A percentile compares a stretch with the other conserved stretches of the same genome.
Conservation (phyloP, 805 yeast species). For the Ogataea thermomethanolica region DNA sequence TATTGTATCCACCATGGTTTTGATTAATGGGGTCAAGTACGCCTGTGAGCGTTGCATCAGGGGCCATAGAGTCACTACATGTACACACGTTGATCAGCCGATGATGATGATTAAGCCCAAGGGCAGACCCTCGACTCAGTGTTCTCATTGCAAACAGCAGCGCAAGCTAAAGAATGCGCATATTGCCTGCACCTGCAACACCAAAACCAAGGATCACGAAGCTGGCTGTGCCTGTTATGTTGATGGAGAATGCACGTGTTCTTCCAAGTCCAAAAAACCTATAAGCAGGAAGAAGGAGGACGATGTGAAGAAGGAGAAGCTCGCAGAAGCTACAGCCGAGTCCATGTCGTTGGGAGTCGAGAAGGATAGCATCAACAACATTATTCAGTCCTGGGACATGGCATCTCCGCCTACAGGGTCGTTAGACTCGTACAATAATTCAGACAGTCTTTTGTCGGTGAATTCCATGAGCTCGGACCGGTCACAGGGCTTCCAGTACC, state of each 20-base stretch:
- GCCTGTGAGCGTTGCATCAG: slow-evolving; percentile 96
- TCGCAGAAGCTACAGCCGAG: slow-evolving; percentile 6
- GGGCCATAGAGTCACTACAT: slow-evolving; percentile 93
- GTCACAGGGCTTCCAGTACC: slow-evolving; percentile 12
- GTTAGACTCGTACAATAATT: slow-evolving; percentile 10
- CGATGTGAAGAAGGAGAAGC: slow-evolving; percentile 8
- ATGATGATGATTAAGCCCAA: slow-evolving; percentile 92
- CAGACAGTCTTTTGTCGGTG: slow-evolving; percentile 25
- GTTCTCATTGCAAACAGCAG: slow-evolving; percentile 78
- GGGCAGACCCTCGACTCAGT: slow-evolving; percentile 93
- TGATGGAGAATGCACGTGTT: slow-evolving; percentile 34
- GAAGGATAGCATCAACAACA: slow-evolving; percentile 14
- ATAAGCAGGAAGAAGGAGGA: slow-evolving; percentile 18
- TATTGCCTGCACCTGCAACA: slow-evolving; percentile 67
- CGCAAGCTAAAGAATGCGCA: slow-evolving; percentile 66
- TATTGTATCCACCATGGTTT: slow-evolving; percentile 58
- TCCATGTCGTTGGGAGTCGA: slow-evolving; percentile 9
- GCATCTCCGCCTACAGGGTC: slow-evolving; percentile 22
- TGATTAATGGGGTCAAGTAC: slow-evolving; percentile 87
- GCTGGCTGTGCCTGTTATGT: slow-evolving; percentile 31
- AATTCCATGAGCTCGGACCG: slow-evolving; percentile 18
- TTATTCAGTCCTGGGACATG: slow-evolving; percentile 31
- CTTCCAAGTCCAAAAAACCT: slow-evolving; percentile 24
- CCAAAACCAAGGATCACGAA: slow-evolving; percentile 35
- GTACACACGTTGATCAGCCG: slow-evolving; percentile 89